Evolutionary conservation across 805 yeast genomes (phyloP).

Genomic region (Candida ipomoeae): DNA sequence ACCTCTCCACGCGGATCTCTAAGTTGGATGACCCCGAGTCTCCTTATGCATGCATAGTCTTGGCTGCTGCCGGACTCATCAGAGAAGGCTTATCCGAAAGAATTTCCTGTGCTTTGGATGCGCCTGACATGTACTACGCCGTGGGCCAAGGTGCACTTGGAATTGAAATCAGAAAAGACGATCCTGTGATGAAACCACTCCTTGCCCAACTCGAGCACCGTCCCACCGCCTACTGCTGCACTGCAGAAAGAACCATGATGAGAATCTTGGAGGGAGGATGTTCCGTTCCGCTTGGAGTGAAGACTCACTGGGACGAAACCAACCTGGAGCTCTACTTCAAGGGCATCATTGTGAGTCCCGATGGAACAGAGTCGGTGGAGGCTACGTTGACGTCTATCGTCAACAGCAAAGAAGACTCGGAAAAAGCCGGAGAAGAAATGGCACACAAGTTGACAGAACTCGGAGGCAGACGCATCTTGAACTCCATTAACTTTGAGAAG

Average conservation of each 20-base stretch:
- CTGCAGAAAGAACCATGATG: constrained; percentile 86
- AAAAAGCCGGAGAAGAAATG: constrained; percentile 60
- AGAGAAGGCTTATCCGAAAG: constrained; percentile 70
- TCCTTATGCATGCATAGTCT: constrained; percentile 66
- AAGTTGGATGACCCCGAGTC: constrained; percentile 74
- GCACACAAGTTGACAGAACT: constrained; percentile 62
- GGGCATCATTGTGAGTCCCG: constrained; percentile 79
- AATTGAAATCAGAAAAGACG: constrained; percentile 75
- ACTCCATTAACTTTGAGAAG: constrained; percentile 69
- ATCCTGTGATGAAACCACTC: constrained; percentile 52
- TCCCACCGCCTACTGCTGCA: constrained; percentile 67
- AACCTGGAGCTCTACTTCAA: constrained; percentile 49
- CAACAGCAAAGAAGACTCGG: constrained; percentile 55
- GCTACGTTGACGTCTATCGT: constrained; percentile 42
- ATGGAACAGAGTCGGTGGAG: constrained; percentile 70
- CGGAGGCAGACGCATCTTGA: constrained; percentile 84
- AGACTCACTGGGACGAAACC: constrained; percentile 46
- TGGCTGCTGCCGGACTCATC: constrained; percentile 89
- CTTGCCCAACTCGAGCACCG: constrained; percentile 63
- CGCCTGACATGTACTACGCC: constrained; percentile 86
- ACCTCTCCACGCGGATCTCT: constrained; percentile 65
- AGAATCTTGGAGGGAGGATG: constrained; percentile 94
- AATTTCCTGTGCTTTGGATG: constrained; percentile 66
- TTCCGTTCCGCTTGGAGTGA: constrained; percentile 94
- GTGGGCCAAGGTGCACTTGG: constrained; percentile 99